Evolutionary conservation across 2,329 filamentous ascomycete species (phyloP).

Genomic region (Aspergillus neoniger): DNA sequence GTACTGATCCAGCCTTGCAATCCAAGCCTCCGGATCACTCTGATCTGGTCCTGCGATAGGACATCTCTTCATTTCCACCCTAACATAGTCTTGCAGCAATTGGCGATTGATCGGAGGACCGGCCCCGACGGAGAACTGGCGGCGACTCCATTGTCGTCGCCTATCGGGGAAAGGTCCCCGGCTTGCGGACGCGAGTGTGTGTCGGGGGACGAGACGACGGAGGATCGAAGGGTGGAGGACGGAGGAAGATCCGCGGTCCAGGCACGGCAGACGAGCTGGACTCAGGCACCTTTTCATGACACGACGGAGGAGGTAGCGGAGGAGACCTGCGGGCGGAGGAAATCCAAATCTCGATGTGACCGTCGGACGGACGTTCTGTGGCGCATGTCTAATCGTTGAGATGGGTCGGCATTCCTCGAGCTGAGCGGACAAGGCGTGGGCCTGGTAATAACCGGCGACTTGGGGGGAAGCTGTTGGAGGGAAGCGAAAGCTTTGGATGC

Average conservation of each 20-base stretch:
- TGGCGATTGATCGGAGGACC: slow-evolving; percentile 21
- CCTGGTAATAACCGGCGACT: not conserved
- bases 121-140: slow-evolving; percentile 20
- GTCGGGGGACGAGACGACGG: slow-evolving; percentile 10
- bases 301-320: slow-evolving; percentile 32
- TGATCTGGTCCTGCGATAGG: slow-evolving; percentile 24
- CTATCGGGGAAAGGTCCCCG: slow-evolving; percentile 13
- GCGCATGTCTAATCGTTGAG: slow-evolving; percentile 32
- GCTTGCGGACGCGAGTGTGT: slow-evolving; percentile 5
- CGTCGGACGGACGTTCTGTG: slow-evolving; percentile 23
- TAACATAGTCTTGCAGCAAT: slow-evolving; percentile 20
- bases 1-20: slow-evolving; percentile 37
- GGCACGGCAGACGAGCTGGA: slow-evolving; percentile 38
- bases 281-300: slow-evolving; percentile 47
- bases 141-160: slow-evolving; percentile 28
- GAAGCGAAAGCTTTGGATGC: slow-evolving; percentile 4
- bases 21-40: slow-evolving; percentile 35
- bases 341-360: slow-evolving; percentile 32
- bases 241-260: slow-evolving; percentile 31
- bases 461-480: not conserved
- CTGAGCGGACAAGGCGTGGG: not conserved
- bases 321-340: slow-evolving; percentile 28
- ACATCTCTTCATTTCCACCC: slow-evolving; percentile 13
- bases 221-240: slow-evolving; percentile 12
- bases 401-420: slow-evolving; percentile 14